phyloP scores from a whole-genome alignment of 371 early-diverging fungal genomes.

The Dichotomocladium elegans region DNA sequence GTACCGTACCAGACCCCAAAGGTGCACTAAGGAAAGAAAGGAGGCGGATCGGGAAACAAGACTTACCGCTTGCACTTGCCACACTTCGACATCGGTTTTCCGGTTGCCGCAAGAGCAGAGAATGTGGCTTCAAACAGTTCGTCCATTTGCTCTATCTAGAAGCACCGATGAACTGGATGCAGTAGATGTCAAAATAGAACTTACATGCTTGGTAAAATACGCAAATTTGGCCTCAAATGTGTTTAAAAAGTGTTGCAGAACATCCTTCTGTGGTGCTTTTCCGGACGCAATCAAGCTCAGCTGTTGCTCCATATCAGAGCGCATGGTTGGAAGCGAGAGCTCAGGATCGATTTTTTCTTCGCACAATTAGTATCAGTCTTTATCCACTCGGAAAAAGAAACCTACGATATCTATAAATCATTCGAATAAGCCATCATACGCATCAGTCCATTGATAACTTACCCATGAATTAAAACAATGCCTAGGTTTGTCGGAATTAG shows the following conservation, averaged over 20 bases:
- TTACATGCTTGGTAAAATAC: constrained; percentile 43
- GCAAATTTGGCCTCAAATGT: constrained; percentile 47
- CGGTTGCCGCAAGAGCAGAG: constrained; percentile 46
- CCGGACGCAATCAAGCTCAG: constrained; percentile 46
- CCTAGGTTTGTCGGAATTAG: constrained; percentile 50
- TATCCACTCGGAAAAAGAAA: not conserved
- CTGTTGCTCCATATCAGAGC: constrained; percentile 52
- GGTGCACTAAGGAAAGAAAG: too few relatives aligned
- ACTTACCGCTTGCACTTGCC: constrained; percentile 53
- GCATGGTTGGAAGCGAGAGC: constrained; percentile 48
- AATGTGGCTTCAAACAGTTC: constrained; percentile 55
- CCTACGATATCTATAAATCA: constrained; percentile 30
- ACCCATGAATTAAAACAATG: constrained; percentile 54
- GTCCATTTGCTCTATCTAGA: constrained; percentile 48
- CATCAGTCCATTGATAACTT: constrained; percentile 1
- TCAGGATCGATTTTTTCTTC: constrained; percentile 54
- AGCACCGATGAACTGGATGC: too few relatives aligned
- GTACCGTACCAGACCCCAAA: too few relatives aligned
- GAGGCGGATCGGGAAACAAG: too few relatives aligned
- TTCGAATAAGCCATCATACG: not conserved
- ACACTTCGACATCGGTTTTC: constrained; percentile 48
- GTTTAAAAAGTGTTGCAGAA: constrained; percentile 37
- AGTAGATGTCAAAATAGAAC: not conserved
- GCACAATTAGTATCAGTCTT: not conserved
- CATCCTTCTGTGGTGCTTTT: constrained; percentile 33